Evolutionary conservation across 2,329 filamentous ascomycete species (phyloP), one percentile per base, ranked within the genome.

Genomic region (Pseudogymnoascus sp.): DNA sequence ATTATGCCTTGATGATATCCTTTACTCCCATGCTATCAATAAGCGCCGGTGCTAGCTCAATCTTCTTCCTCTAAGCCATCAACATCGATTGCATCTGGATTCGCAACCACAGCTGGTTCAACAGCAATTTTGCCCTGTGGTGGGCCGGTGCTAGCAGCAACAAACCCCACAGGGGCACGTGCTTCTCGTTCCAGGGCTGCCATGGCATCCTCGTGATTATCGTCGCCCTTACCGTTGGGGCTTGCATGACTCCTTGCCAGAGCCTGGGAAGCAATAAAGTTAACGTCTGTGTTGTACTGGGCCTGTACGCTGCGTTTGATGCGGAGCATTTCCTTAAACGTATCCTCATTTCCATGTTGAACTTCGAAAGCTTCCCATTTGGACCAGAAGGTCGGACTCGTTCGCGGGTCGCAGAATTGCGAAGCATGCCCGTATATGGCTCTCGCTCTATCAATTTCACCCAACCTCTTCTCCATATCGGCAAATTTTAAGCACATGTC

Each of bases 401-500:
- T 96, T 61, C 96, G 83, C 7, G 95, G 95, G 75, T 99, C 96
- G 77, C 92, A 96, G 76, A 97, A 99, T 74, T 99, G 95, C 45
- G 91, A 96, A 11, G 91, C 95, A 73, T 99, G 95, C 1, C 93
- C 93, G 72, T 96, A 99, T 68, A 99, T 97, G 6, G 93, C 93
- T 69, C 95, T 83, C 41, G 95, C 93, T 63, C 96, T 88, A 75
- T 99, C 95, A 73, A 99, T 96, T 73, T 97, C 92, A 66, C 93
- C 93, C 4, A 97, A 79, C 31, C 92, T 81, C 70, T 93, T 87
- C 78, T 97, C 92, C 92, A 96, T 96, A 71, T 97, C 92, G 1
- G 95, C 95, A 72, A 99, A 99, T 73, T 97, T 97, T 73, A 99
- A 86, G 77, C 95, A 99, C 95, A 99, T 99, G 69, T 95, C 90